Evolutionary conservation across 2,329 filamentous ascomycete species (phyloP), one percentile per base, ranked within the genome.

Genomic region (Ophiocordyceps robertsii): DNA sequence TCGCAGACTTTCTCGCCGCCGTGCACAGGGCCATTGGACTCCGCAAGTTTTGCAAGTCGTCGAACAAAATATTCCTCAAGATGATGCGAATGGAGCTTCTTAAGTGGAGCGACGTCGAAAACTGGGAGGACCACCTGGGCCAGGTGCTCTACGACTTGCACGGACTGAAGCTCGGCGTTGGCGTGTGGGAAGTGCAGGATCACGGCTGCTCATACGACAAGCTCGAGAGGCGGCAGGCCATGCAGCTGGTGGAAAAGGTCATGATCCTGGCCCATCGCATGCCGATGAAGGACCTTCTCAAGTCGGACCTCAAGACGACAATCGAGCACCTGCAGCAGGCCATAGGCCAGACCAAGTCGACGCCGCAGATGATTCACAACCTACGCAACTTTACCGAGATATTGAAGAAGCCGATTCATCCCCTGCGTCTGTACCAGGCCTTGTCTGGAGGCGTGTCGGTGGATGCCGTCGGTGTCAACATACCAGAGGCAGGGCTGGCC

Each of bases 271-370:
- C 86, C 2, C 81, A 82, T 40, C 80, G 84, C 47, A 82, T 95
- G 69, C 81, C 85, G 19, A 84, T 94, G 66, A 94, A 90, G 54
- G 92, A 96, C 50, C 66, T 96, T 16, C 76, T 88, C 14, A 96
- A 94, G 59, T 92, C 88, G 14, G 87, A 96, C 43, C 69, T 98
- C 42, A 93, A 90, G 58, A 77, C 73, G 14, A 87, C 88, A 0
- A 92, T 98, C 45, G 92, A 98, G 45, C 88, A 89, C 51, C 86
- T 98, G 63, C 89, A 96, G 57, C 80, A 86, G 50, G 82, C 85
- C 6, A 82, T 96, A 42, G 87, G 86, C 1, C 75, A 76, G 42
- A 77, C 82, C 27, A 95, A 89, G 58, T 77, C 82, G 12, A 83
- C 82, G 2, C 77, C 85, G 6, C 80, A 88, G 47, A 81, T 94